Evolutionary conservation across 2,329 filamentous ascomycete genomes (phyloP), one percentile per base, ranked within the genome.

Genomic region (Kalaharituber pfeilii): DNA sequence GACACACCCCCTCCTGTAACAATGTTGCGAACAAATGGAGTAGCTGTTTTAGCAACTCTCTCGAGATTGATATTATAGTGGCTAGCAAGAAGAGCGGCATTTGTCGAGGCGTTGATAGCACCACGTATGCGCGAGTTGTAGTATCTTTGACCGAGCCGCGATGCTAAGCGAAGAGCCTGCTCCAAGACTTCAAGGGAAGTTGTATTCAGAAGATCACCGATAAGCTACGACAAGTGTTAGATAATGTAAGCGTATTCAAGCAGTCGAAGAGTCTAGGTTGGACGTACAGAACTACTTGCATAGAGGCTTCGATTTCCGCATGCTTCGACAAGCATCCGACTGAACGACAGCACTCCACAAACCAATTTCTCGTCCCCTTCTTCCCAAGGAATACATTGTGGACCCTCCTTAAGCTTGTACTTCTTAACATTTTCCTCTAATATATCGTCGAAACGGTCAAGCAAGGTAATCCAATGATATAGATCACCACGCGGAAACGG

Each of bases 251-350:
- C 39, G 25, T 36, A 25, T 11, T 25, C 44, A 50, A 28, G 47
- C 18, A 28, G 47, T 50, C 39, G 13, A 50, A 15, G 39, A 29
- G 26, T 9, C 44, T 49, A 2, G 3, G 25, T n/a, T 45, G 53
- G 36, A 39, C 61, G 28, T 61, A 64, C 63, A 61, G 82, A 76
- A 67, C 89, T 96, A 72, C 91, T 98, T 57, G 83, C 86, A 68
- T 96, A 98, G 63, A 98, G 81, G 70, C 88, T 95, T 62, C 93
- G 77, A 66, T 98, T 98, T 56, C 89, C 91, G 69, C 91, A 98
- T 66, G 94, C 91, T 67, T 96, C 86, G 51, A 96, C 72, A 27
- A 98, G 74, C 67, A 94, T 77, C 57, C 82, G 79, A 22, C 88
- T 94, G 68, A 98, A 98, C 62, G 78, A 75, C 57, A 98, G 73